These are phyloP conservation scores for Tuctoria greenei DNA, from an alignment of 176 grass and related monocot genomes.

Conservation along the genomic window DNA sequence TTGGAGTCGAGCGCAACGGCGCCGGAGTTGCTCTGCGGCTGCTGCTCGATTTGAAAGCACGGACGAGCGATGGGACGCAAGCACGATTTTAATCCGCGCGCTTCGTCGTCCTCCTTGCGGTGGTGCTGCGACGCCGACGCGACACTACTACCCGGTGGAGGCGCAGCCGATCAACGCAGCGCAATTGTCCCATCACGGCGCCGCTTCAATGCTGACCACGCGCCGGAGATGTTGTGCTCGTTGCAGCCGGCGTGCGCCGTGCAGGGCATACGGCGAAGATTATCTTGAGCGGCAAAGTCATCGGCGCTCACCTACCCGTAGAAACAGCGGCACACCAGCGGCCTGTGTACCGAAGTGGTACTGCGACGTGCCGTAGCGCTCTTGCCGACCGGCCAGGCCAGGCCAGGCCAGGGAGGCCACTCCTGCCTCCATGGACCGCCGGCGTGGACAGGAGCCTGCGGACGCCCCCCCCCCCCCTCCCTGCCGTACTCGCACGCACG, in stretches of 20 bases:
- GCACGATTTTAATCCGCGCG: not conserved
- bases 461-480: not conserved
- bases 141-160: too few species aligned
- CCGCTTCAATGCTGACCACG: conserved; percentile 12
- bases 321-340: not conserved
- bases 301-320: not conserved
- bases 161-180: too few species aligned
- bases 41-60: conserved; percentile 17
- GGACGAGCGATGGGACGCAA: too few species aligned
- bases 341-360: not conserved
- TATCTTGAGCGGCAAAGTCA: not conserved
- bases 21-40: too few species aligned
- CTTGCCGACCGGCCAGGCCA: not conserved
- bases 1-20: not conserved
- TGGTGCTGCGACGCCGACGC: too few species aligned
- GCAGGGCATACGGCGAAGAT: not conserved
- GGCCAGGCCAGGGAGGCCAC: not conserved
- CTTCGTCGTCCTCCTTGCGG: not conserved
- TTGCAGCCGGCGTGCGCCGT: not conserved
- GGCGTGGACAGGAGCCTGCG: conserved; percentile 28
- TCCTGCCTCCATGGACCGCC: not conserved
- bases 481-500: not conserved
- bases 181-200: too few species aligned
- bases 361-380: conserved; percentile 10
- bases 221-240: not conserved